Conservation (phyloP, 257 asterid genomes). For the Catharanthus roseus region DNA sequence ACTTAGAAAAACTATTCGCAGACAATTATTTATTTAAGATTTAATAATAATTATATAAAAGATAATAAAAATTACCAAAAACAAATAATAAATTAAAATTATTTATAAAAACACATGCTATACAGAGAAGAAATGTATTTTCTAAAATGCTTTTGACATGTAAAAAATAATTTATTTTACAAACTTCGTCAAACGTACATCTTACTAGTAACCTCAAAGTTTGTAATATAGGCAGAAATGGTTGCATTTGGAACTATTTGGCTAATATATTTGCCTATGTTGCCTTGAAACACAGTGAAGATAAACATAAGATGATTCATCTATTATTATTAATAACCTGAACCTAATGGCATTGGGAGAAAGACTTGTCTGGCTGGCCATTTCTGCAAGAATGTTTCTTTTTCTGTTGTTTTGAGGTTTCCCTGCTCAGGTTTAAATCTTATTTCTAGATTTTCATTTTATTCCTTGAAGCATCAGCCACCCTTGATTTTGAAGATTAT, state of each 20-base stretch:
- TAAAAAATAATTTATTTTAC: too few species aligned
- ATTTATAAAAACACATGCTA: too few species aligned
- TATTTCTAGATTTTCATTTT: conserved; percentile 10
- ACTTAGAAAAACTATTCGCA: too few species aligned
- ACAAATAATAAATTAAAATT: too few species aligned
- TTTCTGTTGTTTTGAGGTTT: neutral
- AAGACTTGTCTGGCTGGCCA: neutral
- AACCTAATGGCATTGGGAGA: neutral
- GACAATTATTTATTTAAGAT: too few species aligned
- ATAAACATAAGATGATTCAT: neutral
- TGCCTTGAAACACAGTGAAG: neutral
- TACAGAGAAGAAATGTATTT: too few species aligned
- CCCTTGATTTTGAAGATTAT: conserved; percentile 8
- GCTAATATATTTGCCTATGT: neutral
- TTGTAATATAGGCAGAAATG: neutral
- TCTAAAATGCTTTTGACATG: too few species aligned
- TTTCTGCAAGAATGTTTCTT: neutral
- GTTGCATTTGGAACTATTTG: neutral
- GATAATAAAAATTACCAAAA: too few species aligned
- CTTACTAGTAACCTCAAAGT: too few species aligned
- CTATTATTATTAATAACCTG: neutral
- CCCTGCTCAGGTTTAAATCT: neutral
- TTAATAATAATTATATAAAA: too few species aligned
- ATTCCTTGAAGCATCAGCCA: conserved; percentile 24
- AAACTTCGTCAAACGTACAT: too few species aligned